Base-by-base conservation (phyloP, 2,329 filamentous ascomycete genomes). In the Neonectria sp. region DNA sequence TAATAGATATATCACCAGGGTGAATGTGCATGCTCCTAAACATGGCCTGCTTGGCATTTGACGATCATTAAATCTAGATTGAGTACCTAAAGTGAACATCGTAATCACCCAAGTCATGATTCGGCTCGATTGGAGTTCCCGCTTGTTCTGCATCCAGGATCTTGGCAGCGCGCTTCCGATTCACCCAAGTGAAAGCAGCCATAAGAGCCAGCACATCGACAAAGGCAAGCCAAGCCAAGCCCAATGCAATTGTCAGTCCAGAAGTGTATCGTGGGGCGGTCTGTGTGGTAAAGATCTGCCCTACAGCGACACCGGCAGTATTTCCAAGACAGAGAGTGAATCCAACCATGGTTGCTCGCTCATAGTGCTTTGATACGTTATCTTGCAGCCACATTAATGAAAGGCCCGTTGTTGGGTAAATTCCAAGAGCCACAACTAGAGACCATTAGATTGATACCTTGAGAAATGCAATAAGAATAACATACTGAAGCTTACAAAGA, bases 361-460 rank as follows among this genome's bases (percentile, higher is more conserved):
- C 80, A 72, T 84, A 86, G 58, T 86, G 83, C 11, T 80, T 81
- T 6, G 84, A 81, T 2, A 82, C 78, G 55, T 85, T 86, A 56
- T 84, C 82, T 56, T 83, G 83, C 12, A 86, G 72, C 84, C 84
- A 86, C 66, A 83, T 83, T 3, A 86, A 70, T 67, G 83, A 85
- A 31, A 86, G 73, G 7, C 79, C 80, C 3, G 77, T 75, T 12
- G 72, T 78, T 3, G 75, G 72, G 35, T 76, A 78, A 24, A 78
- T 75, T 11, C 76, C 76, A 24, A 75, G 48, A 40, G 68, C 65
- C 8, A 63, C 68, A 55, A 71, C 69, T 69, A 6, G n/a, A 37
- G 17, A 33, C 2, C 7, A 29, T 66, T 35, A 60, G 65, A 24
- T 37, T 33, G 15, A 35, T 24, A 62, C 21, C 43, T 43, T 11